Conservation (phyloP, 2,329 filamentous ascomycete species). For the Trichophyton verrucosum region DNA sequence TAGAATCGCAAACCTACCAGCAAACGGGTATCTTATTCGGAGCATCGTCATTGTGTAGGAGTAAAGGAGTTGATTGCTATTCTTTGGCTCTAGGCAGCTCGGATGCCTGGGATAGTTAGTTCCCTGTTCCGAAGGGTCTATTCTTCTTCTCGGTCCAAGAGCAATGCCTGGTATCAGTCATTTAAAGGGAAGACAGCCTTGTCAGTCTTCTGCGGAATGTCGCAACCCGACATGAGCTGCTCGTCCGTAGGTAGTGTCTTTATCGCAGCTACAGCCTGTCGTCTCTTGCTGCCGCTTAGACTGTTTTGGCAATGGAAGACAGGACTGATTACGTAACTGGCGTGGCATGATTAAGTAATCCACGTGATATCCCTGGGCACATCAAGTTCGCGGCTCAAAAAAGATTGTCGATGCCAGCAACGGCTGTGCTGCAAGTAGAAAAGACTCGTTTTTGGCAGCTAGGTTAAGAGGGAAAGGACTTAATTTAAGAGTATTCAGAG, state of each 20-base stretch:
- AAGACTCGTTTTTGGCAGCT: background rate
- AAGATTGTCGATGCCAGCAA: background rate
- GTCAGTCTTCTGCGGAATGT: background rate
- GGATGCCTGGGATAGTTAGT: background rate
- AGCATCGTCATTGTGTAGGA: conserved; percentile 35
- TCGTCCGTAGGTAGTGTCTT: background rate
- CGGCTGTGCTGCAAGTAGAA: background rate
- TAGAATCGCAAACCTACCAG: conserved; percentile 47
- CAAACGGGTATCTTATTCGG: conserved; percentile 80
- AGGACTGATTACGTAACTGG: background rate
- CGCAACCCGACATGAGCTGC: background rate
- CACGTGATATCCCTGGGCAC: background rate
- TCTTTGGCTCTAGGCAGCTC: background rate
- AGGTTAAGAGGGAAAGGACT: background rate
- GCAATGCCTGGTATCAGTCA: background rate
- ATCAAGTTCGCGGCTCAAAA: background rate
- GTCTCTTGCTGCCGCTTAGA: background rate
- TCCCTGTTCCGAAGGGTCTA: background rate
- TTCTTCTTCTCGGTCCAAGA: background rate
- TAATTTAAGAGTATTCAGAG: background rate
- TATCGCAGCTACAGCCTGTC: background rate
- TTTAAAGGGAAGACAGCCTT: background rate
- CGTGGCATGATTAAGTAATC: background rate
- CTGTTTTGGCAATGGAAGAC: background rate
- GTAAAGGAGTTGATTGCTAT: background rate